Evolutionary conservation across 495 filamentous ascomycete species (phyloP), one percentile per base, ranked within the genome.

Genomic region (Penicillium simplicissimum): DNA sequence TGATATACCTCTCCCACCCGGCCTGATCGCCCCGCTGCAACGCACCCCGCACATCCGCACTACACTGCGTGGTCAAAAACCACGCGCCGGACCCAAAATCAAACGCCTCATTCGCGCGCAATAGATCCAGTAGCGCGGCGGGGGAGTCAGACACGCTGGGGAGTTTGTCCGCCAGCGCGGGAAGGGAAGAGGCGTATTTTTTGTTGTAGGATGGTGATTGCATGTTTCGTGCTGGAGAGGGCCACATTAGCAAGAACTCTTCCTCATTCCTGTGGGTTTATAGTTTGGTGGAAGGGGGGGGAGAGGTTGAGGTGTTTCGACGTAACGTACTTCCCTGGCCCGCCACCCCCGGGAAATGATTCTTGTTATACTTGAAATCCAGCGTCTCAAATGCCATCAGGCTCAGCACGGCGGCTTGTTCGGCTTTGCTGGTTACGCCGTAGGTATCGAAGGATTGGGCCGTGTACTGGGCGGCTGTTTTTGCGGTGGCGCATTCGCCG

Each of bases 81-180:
- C 92, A 96, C 4, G 86, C 83, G 21, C 83, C 92, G 33, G 81
- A 85, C 3, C 82, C 89, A 72, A 93, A 96, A 71, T 90, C 88
- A 65, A 83, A 86, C 21, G 73, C 70, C 9, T 82, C 69, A 64
- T 91, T 81, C 0, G 70, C 66, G 23, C 78, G 74, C 36, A 95
- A 80, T 36, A 93, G 69, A 8, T 76, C 79, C 15, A 89, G 79
- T 9, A 92, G 69, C 0, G 71, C 77, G 55, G 78, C 81, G 10
- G 78, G 68, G 33, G 76, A 67, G 67, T 67, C 56, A 17, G 67
- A 55, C 25, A 83, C 75, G n/a, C 54, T 55, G 0, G 69, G 34
- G 5, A 84, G 58, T 47, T 80, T 57, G 37, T 63, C 69, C 7
- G 63, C 64, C 0, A 91, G 69, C 0, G 65, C 82, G 0, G 81